Conservation (phyloP, 163 green algal genomes). For the Trebouxia gelatinosa region DNA sequence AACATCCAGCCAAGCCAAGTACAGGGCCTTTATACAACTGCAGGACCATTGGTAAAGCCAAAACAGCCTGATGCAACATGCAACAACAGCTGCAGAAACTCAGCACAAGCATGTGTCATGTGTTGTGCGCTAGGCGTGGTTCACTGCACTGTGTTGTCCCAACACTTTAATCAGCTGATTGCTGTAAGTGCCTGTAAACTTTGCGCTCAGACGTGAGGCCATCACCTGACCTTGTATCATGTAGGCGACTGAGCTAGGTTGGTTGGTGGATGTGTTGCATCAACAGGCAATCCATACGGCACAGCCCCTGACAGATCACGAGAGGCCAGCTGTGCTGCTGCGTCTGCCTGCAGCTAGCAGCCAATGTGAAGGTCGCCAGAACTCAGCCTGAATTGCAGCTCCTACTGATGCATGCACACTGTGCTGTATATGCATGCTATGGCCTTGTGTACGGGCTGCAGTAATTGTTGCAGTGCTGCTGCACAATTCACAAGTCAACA, state of each 20-base stretch:
- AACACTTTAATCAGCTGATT: too few relatives aligned
- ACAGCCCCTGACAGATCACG: not conserved
- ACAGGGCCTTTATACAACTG: too few relatives aligned
- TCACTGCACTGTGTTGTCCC: too few relatives aligned
- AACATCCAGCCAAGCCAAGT: too few relatives aligned
- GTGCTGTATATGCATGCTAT: not conserved
- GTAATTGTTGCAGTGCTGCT: not conserved
- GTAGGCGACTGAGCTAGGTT: not conserved
- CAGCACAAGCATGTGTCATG: too few relatives aligned
- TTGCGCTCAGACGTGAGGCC: too few relatives aligned
- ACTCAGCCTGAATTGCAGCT: too few relatives aligned
- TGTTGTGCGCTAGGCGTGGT: not conserved
- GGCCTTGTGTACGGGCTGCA: not conserved
- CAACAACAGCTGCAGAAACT: too few relatives aligned
- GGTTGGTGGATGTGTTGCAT: not conserved
- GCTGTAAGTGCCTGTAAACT: not conserved
- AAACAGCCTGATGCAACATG: too few relatives aligned
- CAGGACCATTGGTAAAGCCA: too few relatives aligned
- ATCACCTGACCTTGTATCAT: not conserved
- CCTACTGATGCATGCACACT: not conserved
- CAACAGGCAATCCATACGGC: not conserved
- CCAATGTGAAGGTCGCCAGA: not conserved
- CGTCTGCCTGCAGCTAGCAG: not conserved
- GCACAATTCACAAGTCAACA: not conserved
- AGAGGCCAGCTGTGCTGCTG: not conserved